Evolutionary conservation across 2,329 filamentous ascomycete genomes (phyloP).

Genomic region (Aspergillus sp.): DNA sequence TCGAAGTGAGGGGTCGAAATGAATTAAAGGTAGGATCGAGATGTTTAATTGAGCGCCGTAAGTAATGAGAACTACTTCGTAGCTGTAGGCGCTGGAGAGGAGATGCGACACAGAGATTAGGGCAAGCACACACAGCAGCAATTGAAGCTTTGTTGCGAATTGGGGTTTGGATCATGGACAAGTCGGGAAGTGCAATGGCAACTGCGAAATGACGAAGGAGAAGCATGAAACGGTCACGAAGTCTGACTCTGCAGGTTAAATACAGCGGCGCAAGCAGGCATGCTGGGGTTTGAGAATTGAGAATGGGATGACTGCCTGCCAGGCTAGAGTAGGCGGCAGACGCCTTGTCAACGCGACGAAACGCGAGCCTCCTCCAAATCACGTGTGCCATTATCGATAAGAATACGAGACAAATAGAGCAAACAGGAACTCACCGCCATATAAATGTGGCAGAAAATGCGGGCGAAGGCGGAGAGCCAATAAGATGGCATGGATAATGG

Average conservation of each 20-base stretch:
- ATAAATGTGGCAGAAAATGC: constrained; percentile 24
- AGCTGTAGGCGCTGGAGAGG: background rate
- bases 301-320: constrained; percentile 6
- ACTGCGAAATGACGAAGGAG: constrained; percentile 8
- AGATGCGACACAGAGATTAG: background rate
- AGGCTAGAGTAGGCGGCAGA: constrained; percentile 11
- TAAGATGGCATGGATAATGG: constrained; percentile 7
- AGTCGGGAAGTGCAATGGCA: constrained; percentile 11
- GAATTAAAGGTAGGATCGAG: background rate
- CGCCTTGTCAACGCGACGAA: constrained; percentile 21
- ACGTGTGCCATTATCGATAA: constrained; percentile 17
- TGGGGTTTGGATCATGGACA: constrained; percentile 9
- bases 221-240: constrained; percentile 17
- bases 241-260: background rate
- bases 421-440: constrained; percentile 20
- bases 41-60: background rate
- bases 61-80: background rate
- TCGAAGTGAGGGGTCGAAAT: background rate
- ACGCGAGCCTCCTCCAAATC: constrained; percentile 20
- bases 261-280: constrained; percentile 1
- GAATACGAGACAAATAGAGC: background rate
- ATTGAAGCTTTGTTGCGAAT: constrained; percentile 1
- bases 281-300: background rate
- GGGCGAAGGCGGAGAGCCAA: constrained; percentile 14
- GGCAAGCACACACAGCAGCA: background rate